A percentile compares a stretch with the other conserved stretches of the same genome.
phyloP scores from a whole-genome alignment of 169 alveolate species.

The Plasmodium cynomolgi region DNA sequence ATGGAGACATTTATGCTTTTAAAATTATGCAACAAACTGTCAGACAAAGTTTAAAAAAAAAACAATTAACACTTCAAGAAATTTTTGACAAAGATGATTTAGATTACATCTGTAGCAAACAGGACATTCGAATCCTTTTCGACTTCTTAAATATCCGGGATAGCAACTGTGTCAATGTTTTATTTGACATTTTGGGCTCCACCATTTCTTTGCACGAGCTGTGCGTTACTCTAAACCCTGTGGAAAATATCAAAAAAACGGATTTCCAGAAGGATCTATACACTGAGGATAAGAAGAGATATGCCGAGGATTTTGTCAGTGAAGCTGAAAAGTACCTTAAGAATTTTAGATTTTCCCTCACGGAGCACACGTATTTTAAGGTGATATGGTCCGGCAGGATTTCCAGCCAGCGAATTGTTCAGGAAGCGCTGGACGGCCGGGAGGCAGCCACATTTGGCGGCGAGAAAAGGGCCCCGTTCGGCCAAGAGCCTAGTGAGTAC shows the following conservation, averaged over 20 bases:
- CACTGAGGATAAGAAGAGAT: slow-evolving; percentile 7
- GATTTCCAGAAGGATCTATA: slow-evolving; percentile 13
- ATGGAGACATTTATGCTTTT: slow-evolving; percentile 72
- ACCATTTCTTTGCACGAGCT: slow-evolving; percentile 57
- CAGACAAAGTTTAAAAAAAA: slow-evolving; percentile 56
- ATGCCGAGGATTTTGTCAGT: slow-evolving; percentile 10
- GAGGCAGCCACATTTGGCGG: neutral
- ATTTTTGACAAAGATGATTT: slow-evolving; percentile 67
- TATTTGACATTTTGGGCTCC: slow-evolving; percentile 66
- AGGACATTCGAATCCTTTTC: slow-evolving; percentile 54
- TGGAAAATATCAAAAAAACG: slow-evolving; percentile 25
- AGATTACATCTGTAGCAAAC: slow-evolving; percentile 49
- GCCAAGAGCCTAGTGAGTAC: neutral
- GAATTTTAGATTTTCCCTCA: slow-evolving; percentile 33
- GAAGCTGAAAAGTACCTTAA: slow-evolving; percentile 33
- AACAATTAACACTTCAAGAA: slow-evolving; percentile 64
- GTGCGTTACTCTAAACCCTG: slow-evolving; percentile 53
- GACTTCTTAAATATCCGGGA: slow-evolving; percentile 58
- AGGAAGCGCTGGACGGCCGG: neutral
- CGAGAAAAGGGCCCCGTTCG: neutral
- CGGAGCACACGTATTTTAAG: slow-evolving; percentile 72
- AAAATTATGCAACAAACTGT: slow-evolving; percentile 73
- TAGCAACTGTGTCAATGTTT: slow-evolving; percentile 19
- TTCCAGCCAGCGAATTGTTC: slow-evolving; percentile 43
- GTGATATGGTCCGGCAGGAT: slow-evolving; percentile 73